These are phyloP conservation scores for Brasilioporus rufonigricans DNA, from an alignment of 768 basidiomycete species.

Conservation along the genomic window DNA sequence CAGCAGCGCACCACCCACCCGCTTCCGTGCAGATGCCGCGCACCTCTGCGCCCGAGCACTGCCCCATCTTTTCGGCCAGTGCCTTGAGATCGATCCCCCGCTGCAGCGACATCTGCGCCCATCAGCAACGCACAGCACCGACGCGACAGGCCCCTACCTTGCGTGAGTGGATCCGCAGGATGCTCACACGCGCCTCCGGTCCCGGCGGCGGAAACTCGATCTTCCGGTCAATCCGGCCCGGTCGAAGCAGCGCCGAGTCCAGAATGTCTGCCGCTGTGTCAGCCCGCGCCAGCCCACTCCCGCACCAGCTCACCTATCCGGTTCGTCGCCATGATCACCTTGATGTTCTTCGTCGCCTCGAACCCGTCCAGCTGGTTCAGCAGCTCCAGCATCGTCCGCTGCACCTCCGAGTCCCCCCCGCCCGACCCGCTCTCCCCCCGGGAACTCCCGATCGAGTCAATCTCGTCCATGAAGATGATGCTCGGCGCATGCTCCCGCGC, in stretches of 20 bases:
- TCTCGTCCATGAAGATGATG: conserved; percentile 99
- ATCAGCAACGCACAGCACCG: background rate
- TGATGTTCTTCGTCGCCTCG: conserved; percentile 80
- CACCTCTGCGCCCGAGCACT: conserved; percentile 97
- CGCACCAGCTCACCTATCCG: conserved; percentile 63
- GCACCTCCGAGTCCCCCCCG: conserved; percentile 85
- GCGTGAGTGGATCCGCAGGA: conserved; percentile 93
- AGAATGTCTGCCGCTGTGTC: conserved; percentile 66
- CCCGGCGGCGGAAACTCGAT: conserved; percentile 99
- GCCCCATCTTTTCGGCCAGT: conserved; percentile 98
- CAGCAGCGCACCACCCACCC: conserved; percentile 56
- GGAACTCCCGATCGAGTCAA: conserved; percentile 94
- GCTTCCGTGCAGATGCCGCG: conserved; percentile 97
- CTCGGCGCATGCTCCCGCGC: conserved; percentile 95
- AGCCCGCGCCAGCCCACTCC: background rate
- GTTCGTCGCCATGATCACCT: conserved; percentile 96
- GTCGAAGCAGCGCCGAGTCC: conserved; percentile 88
- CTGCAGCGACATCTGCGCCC: conserved; percentile 87
- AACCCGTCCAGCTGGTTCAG: conserved; percentile 89
- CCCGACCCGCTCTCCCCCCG: conserved; percentile 78
- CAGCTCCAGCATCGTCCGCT: conserved; percentile 88
- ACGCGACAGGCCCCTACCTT: conserved; percentile 51
- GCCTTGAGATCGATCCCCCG: conserved; percentile 96
- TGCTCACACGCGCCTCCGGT: conserved; percentile 95
- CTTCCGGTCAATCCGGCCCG: conserved; percentile 94